Evolutionary conservation across 768 basidiomycete genomes (phyloP), one percentile per base, ranked within the genome.

Genomic region (Tricholoma flavovirens): DNA sequence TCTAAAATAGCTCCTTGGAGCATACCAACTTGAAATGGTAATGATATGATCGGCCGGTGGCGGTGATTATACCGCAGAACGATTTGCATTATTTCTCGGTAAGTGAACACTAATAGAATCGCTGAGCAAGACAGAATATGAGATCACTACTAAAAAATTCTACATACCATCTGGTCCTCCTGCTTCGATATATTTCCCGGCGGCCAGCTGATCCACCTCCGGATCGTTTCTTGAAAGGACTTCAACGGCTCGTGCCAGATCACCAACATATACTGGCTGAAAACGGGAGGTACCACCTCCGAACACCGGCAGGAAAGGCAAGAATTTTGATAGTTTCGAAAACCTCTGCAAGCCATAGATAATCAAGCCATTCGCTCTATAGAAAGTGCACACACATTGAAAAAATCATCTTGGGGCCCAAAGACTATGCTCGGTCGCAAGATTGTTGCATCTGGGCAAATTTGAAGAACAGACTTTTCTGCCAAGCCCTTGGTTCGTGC

Each of bases 281-380:
- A 90, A 90, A 22, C 71, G 75, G 5, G 85, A 72, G 9, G 60
- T 68, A 1, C 89, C 88, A n/a, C 84, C 84, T 8, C 81, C 84
- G 63, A 88, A 90, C 5, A 90, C 85, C n/a, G 88, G 88, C 24
- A 90, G 67, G 65, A 88, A 83, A 2, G 88, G 88, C 32, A 90
- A 68, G 57, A 80, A 73, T 50, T 73, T 74, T 0, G 85, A 79
- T 26, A 90, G 67, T 24, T 70, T 75, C 29, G 83, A 82, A 62
- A 90, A 88, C 42, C 83, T 75, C 87, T 88, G 59, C 12, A 30
- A 22, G 17, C 52, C 8, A 11, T 46, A 10, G 12, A 45, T 48
- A 33, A 56, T 4, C 42, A 49, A 24, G 11, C 46, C 26, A 12
- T 38, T 58, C 29, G 45, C 45, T 19, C 51, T 9, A 12, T 7